Base-by-base conservation (phyloP, 176 grass and related monocot genomes). In the Chloris gayana region DNA sequence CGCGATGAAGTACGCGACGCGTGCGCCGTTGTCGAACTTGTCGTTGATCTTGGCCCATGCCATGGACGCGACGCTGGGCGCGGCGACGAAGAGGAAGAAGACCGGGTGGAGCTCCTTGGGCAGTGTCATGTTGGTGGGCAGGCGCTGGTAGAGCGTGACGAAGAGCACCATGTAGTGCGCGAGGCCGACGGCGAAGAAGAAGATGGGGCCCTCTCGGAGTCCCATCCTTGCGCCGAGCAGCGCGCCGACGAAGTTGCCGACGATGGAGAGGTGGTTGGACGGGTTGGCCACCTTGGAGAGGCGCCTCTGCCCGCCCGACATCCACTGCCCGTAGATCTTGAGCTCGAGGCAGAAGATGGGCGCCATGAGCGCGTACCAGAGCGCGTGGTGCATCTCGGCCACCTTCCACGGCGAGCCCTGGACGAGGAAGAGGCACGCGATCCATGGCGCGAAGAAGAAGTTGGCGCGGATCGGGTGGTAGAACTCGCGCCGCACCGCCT, bases 291-390 rank as follows among this genome's bases (percentile, higher is more conserved):
- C 96, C 79, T 95, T 95, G 25, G 96, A 99, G 0, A 95, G 84
- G 49, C 96, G 76, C 0, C 92, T 77, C 57, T 93, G 75, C 0
- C 96, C 90, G 1, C 92, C 90, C 0, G 90, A 99, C 92, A 99
- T 99, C 96, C 96, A 99, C 81, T 99, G 96, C 1, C 96, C 96
- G 75, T 99, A 99, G 83, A 99, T 89, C 87, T 99, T 99, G 44
- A 99, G 82, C 82, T 99, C 96, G 2, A 99, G 84, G 81, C 69
- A 69, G 80, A 99, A 93, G 79, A 99, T 91, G 25, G 96, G 96
- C 26, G 88, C 88, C 92, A 99, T 99, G 30, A 91, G 67, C 17
- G 73, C 78, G 80, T 93, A 98, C 94, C 94, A 92, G 3, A 85
- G 32, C 41, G 37, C 80, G 62, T 81, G 87, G 87, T 78, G 66